Percentiles rank a stretch among this genome's conserved stretches.
Evolutionary conservation across 805 yeast species (phyloP).

Genomic region (Starmerella asiatica): DNA sequence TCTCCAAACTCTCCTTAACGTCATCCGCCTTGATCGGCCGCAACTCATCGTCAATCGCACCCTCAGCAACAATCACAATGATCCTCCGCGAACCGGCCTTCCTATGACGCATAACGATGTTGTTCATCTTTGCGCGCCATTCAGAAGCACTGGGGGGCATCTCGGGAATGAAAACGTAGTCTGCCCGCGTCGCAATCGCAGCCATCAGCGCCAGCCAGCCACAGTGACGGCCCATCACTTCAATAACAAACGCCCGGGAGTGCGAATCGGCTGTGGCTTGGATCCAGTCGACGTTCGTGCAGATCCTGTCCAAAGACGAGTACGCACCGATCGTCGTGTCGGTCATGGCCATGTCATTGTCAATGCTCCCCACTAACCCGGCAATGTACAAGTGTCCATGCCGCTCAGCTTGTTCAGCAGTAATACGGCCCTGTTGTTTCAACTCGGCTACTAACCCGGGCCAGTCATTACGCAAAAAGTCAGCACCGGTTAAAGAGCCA

Average conservation of each 20-base stretch:
- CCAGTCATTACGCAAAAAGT: constrained; percentile 88
- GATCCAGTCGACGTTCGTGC: constrained; percentile 88
- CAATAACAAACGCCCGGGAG: constrained; percentile 93
- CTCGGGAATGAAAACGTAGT: constrained; percentile 87
- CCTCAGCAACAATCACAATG: constrained; percentile 95
- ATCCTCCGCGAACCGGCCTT: constrained; percentile 82
- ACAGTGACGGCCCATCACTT: constrained; percentile 98
- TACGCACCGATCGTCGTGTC: constrained; percentile 95
- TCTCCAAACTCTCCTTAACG: constrained; percentile 71
- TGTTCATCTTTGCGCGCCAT: constrained; percentile 73
- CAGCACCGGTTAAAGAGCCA: constrained; percentile 97
- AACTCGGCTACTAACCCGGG: constrained; percentile 72
- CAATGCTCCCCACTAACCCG: constrained; percentile 93
- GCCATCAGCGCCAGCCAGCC: constrained; percentile 98
- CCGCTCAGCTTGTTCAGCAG: constrained; percentile 44
- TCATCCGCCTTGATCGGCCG: constrained; percentile 66
- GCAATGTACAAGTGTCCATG: constrained; percentile 69
- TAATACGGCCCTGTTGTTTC: constrained; percentile 39
- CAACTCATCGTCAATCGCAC: constrained; percentile 76
- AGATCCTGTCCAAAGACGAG: constrained; percentile 83
- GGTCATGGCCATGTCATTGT: constrained; percentile 94
- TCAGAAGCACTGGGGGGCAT: constrained; percentile 60
- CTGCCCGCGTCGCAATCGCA: constrained; percentile 93
- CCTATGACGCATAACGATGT: constrained; percentile 67
- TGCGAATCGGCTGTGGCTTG: constrained; percentile 97